Conservation (phyloP, 139 green algal genomes). For the Picochlorum sp. region DNA sequence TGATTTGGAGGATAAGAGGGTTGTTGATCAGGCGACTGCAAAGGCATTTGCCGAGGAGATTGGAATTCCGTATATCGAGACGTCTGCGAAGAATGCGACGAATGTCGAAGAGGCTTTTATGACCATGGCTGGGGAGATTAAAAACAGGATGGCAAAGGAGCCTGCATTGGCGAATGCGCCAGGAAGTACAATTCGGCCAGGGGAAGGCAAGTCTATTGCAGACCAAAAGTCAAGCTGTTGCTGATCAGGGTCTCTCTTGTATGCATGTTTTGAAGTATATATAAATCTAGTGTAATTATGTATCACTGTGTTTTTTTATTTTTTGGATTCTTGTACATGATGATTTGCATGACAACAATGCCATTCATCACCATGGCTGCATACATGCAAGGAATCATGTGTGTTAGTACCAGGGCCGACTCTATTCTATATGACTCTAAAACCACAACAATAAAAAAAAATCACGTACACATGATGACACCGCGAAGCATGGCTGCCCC, state of each 20-base stretch:
- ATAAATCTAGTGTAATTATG: not conserved
- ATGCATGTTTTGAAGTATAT: not conserved
- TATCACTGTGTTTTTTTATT: not conserved
- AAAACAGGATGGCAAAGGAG: slow-evolving; percentile 93
- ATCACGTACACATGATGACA: slow-evolving; percentile 52
- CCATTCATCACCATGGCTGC: slow-evolving; percentile 26
- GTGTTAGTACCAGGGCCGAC: not conserved
- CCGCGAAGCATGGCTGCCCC: slow-evolving; percentile 61
- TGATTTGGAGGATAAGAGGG: slow-evolving; percentile 93
- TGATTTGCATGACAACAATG: slow-evolving; percentile 23
- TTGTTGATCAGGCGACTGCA: slow-evolving; percentile 88
- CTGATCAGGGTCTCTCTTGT: slow-evolving; percentile 23
- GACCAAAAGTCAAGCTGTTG: slow-evolving; percentile 76
- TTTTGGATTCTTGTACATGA: slow-evolving; percentile 4
- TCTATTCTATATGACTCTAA: no score
- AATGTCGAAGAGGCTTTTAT: slow-evolving; percentile 99
- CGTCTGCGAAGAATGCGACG: slow-evolving; percentile 93
- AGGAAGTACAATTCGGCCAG: slow-evolving; percentile 63
- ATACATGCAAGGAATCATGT: not conserved
- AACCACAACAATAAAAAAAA: not conserved
- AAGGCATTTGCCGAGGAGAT: slow-evolving; percentile 99
- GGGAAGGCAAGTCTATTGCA: slow-evolving; percentile 67
- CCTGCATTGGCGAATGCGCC: slow-evolving; percentile 57
- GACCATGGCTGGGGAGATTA: slow-evolving; percentile 99
- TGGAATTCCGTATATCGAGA: slow-evolving; percentile 98